phyloP scores from a whole-genome alignment of 2,329 filamentous ascomycete genomes.

The Curvularia sp. region DNA sequence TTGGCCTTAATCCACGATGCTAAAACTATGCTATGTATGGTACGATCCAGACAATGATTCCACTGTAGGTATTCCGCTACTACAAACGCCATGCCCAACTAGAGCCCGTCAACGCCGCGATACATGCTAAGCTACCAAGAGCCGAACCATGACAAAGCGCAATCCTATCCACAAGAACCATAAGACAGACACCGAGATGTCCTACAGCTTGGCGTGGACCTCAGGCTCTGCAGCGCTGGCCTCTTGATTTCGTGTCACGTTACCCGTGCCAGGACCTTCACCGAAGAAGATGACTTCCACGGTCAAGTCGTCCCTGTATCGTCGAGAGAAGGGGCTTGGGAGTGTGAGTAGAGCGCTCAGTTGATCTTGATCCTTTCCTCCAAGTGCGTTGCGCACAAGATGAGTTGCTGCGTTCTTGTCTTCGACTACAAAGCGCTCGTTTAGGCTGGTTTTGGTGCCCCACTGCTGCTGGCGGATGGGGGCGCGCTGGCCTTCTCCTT shows the following conservation, averaged over 20 bases:
- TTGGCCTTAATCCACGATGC: constrained; percentile 1
- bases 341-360: constrained; percentile 90
- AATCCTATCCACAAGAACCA: background rate
- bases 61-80: background rate
- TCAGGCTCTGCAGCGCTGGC: constrained; percentile 71
- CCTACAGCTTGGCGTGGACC: constrained; percentile 58
- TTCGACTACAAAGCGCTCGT: constrained; percentile 87
- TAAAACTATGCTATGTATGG: constrained; percentile 9
- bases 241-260: constrained; percentile 83
- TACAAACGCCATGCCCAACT: constrained; percentile 17
- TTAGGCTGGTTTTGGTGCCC: constrained; percentile 76
- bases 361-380: constrained; percentile 92
- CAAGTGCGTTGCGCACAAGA: constrained; percentile 91
- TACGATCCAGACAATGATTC: constrained; percentile 1
- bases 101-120: constrained; percentile 20
- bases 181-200: background rate
- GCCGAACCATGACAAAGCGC: background rate
- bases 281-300: constrained; percentile 99
- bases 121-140: constrained; percentile 8
- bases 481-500: constrained; percentile 75
- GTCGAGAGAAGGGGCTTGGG: constrained; percentile 85
- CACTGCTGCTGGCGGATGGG: constrained; percentile 92
- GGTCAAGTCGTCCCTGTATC: constrained; percentile 95
- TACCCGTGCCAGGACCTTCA: constrained; percentile 75
- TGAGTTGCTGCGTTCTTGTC: constrained; percentile 98